phyloP scores from a whole-genome alignment of 306 rosid genomes.

The Begonia peltatifolia region DNA sequence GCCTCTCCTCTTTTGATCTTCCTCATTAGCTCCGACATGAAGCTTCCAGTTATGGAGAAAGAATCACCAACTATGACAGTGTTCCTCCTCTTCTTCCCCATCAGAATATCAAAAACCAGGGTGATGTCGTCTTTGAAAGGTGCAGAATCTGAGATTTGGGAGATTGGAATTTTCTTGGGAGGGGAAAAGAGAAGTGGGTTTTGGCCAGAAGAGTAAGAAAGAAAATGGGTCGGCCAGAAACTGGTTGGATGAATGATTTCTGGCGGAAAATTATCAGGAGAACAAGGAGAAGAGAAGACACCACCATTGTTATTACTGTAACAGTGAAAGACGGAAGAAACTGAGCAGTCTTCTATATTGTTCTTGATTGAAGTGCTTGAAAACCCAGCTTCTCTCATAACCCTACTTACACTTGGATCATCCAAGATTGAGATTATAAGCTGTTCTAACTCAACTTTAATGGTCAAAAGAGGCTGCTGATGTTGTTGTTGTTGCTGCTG shows the following conservation, averaged over 20 bases:
- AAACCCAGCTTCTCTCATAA: conserved; percentile 95
- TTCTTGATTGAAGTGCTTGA: conserved; percentile 65
- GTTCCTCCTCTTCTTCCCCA: conserved; percentile 53
- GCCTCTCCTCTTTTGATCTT: conserved; percentile 55
- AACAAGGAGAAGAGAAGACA: conserved; percentile 68
- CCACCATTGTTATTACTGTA: conserved; percentile 38
- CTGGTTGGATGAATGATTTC: conserved; percentile 16
- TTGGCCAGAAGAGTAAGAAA: conserved; percentile 32
- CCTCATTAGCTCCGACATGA: conserved; percentile 43
- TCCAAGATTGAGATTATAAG: conserved; percentile 80
- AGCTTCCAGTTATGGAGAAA: conserved; percentile 35
- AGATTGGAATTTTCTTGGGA: conserved; percentile 28
- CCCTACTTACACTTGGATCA: conserved; percentile 92
- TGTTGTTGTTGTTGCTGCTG: conserved; percentile 64
- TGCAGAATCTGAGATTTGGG: conserved; percentile 10
- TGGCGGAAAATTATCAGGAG: conserved; percentile 35
- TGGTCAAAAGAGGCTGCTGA: conserved; percentile 57
- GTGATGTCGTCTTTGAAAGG: conserved; percentile 53
- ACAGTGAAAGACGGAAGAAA: conserved; percentile 48
- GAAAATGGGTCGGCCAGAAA: conserved; percentile 38
- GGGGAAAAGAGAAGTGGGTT: conserved; percentile 43
- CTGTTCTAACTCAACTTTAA: conserved; percentile 76
- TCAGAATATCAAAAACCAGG: conserved; percentile 41
- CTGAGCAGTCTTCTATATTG: conserved; percentile 42
- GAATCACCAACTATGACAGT: conserved; percentile 75